Conservation (phyloP, 768 basidiomycete genomes). For the Trametes meyenii region DNA sequence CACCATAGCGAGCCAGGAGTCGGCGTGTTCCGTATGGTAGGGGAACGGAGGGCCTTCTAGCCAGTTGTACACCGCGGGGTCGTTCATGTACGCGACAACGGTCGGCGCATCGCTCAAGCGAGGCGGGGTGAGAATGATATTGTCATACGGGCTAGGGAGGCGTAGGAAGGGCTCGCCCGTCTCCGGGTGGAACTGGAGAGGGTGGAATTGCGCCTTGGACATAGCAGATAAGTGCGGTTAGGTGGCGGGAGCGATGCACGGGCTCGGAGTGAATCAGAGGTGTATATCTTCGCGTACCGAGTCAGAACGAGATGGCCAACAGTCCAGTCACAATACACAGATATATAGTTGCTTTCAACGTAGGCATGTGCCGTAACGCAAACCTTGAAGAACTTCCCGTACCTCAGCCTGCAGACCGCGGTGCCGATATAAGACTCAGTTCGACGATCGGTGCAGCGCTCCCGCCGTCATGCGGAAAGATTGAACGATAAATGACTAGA, state of each 20-base stretch:
- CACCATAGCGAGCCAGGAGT: conserved; percentile 40
- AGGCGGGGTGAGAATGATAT: conserved; percentile 63
- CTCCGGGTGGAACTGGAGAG: conserved; percentile 34
- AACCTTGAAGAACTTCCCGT: no score
- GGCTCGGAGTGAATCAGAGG: neutral
- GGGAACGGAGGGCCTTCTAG: conserved; percentile 56
- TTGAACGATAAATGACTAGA: neutral
- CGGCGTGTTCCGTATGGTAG: conserved; percentile 48
- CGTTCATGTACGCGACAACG: conserved; percentile 49
- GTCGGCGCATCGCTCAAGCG: conserved; percentile 46
- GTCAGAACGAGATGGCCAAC: neutral
- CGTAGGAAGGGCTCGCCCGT: conserved; percentile 57
- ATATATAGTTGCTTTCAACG: no score
- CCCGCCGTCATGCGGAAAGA: neutral
- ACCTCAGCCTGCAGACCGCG: neutral
- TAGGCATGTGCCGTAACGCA: no score
- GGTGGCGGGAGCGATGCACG: neutral
- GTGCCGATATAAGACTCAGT: neutral
- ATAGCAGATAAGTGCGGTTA: conserved; percentile 1
- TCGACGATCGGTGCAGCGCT: neutral
- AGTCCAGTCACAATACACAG: no score
- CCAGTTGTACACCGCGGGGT: conserved; percentile 48
- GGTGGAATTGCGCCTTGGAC: conserved; percentile 34
- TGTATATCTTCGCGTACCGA: neutral
- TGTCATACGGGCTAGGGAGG: conserved; percentile 50